phyloP scores from a whole-genome alignment of 2,329 filamentous ascomycete species.

The Septoria petroselini region DNA sequence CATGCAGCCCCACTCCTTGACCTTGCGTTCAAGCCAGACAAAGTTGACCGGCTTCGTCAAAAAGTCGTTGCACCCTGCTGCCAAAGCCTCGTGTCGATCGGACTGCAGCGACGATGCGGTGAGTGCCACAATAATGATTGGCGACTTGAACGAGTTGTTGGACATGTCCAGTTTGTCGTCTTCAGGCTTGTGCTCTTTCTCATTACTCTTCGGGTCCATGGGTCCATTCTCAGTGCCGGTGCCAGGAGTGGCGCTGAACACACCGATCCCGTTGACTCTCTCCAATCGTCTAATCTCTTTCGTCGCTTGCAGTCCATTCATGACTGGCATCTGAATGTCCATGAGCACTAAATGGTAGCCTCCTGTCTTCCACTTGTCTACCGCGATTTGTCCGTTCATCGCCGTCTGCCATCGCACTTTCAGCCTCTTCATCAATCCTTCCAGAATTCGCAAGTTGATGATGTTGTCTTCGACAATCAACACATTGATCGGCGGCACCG shows the following conservation, averaged over 20 bases:
- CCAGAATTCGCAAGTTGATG: slow-evolving; percentile 89
- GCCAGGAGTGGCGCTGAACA: slow-evolving; percentile 59
- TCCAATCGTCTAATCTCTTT: slow-evolving; percentile 90
- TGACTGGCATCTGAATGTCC: slow-evolving; percentile 96
- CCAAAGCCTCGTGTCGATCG: slow-evolving; percentile 89
- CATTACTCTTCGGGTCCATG: slow-evolving; percentile 34
- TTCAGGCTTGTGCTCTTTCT: slow-evolving; percentile 49
- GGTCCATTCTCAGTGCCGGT: slow-evolving; percentile 42
- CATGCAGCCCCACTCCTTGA: slow-evolving; percentile 99
- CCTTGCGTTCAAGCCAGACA: slow-evolving; percentile 93
- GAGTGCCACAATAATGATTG: slow-evolving; percentile 94
- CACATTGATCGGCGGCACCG: slow-evolving; percentile 92
- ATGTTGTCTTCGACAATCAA: slow-evolving; percentile 98
- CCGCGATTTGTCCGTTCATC: slow-evolving; percentile 89
- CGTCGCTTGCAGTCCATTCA: slow-evolving; percentile 92
- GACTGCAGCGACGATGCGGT: slow-evolving; percentile 93
- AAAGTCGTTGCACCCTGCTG: slow-evolving; percentile 96
- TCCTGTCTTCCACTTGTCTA: slow-evolving; percentile 86
- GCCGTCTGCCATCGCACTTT: slow-evolving; percentile 98
- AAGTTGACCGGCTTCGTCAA: slow-evolving; percentile 96
- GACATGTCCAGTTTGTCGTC: slow-evolving; percentile 67
- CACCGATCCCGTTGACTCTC: slow-evolving; percentile 85
- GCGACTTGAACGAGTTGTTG: slow-evolving; percentile 77
- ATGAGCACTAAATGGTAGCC: slow-evolving; percentile 96
- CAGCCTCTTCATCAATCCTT: slow-evolving; percentile 91